Base-by-base conservation (phyloP, 1,284 basidiomycete genomes). In the Austroboletus rostrupii region DNA sequence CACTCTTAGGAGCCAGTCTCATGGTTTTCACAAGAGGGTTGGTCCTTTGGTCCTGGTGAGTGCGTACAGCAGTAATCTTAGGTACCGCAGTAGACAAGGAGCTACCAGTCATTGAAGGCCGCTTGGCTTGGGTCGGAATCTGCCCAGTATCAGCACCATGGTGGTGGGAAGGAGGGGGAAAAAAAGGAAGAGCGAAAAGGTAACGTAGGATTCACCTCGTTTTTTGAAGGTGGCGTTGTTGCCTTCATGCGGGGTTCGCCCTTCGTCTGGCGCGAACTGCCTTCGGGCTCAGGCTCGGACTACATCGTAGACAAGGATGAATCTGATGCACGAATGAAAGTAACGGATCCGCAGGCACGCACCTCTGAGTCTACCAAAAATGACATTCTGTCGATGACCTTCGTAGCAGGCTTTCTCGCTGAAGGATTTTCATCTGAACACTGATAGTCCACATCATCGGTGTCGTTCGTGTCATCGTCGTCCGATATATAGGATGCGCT, bases 11-110 rank as follows among this genome's bases (percentile, higher is more conserved):
- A 1, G 62, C 50, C 32, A 69, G 21, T 42, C 20, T 38, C 16
- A 65, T 53, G 11, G 68, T 3, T 43, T 69, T 65, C 1, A 65
- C 67, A 12, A 69, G 43, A 43, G 63, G 63, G 38, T 65, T 51
- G 33, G 21, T 0, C 44, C 47, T 62, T 46, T 68, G 62, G 23
- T 65, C 66, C 31, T 69, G 68, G 36, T 67, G 68, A 37, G 65
- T 68, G 39, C 66, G 60, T 14, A 50, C 16, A 36, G 37, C 21
- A 2, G 50, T n/a, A 32, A 52, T 26, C 45, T 53, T 68, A n/a
- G 57, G 55, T 26, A 53, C 57, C 11, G 52, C 53, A 20, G 48
- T 47, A 33, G 44, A 38, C 12, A 17, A 19, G 14, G 53, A 49
- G 35, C 40, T 16, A 44, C 49, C 19, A 8, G 42, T 23, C 16